These are phyloP conservation scores for Monosporascus sp. DNA, from an alignment of 2,329 filamentous ascomycete genomes.

Conservation along the genomic window DNA sequence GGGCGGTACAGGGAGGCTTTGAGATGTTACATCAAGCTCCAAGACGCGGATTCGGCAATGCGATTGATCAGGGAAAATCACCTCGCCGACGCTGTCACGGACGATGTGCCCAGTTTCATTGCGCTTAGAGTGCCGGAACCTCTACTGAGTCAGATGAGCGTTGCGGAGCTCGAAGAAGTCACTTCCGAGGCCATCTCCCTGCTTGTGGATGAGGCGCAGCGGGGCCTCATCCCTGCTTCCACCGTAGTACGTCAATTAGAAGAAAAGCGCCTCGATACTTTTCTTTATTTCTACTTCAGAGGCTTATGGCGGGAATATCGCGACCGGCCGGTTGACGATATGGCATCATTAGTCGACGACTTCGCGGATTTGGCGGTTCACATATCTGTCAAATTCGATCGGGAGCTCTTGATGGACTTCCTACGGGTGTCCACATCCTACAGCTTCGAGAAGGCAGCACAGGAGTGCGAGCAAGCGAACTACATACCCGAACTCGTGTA, in stretches of 20 bases:
- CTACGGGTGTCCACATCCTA: constrained; percentile 81
- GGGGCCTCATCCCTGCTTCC: constrained; percentile 75
- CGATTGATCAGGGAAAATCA: constrained; percentile 80
- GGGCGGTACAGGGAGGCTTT: constrained; percentile 80
- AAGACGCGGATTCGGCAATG: constrained; percentile 89
- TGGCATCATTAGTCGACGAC: constrained; percentile 68
- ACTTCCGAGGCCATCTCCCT: constrained; percentile 80
- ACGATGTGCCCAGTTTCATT: constrained; percentile 87
- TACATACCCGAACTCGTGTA: constrained; percentile 94
- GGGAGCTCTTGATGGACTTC: constrained; percentile 78
- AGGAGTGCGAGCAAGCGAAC: constrained; percentile 73
- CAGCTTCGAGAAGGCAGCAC: constrained; percentile 73
- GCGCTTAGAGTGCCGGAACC: constrained; percentile 75
- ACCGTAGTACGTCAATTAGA: constrained; percentile 76
- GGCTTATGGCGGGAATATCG: constrained; percentile 72
- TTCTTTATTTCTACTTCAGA: constrained; percentile 88
- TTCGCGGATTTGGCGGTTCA: constrained; percentile 84
- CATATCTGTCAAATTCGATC: constrained; percentile 81
- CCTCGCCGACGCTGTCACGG: constrained; percentile 80
- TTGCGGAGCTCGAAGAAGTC: constrained; percentile 69
- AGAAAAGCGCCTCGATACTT: constrained; percentile 61
- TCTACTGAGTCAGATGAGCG: constrained; percentile 59
- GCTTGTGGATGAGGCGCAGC: constrained; percentile 85
- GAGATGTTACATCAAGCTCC: constrained; percentile 81
- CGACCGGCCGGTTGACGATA: constrained; percentile 55